Percentiles rank a stretch among this genome's conserved stretches.
These are phyloP conservation scores for Scutellaria galericulata DNA, from an alignment of 257 asterid genomes.

Conservation along the genomic window DNA sequence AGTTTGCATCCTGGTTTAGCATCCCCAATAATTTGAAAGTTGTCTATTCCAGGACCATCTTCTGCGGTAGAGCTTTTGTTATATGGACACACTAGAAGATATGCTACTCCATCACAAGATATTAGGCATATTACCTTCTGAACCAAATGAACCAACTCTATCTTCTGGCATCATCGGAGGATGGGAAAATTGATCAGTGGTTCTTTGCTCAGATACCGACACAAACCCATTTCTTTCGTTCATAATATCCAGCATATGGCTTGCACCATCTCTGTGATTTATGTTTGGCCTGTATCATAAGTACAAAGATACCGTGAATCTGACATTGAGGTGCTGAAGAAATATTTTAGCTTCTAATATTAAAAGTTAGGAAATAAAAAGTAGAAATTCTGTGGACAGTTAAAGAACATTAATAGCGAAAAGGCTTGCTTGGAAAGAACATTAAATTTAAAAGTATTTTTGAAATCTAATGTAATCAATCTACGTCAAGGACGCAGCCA, in stretches of 20 bases:
- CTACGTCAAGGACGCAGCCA: background rate
- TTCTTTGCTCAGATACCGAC: constrained; percentile 56
- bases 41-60: constrained; percentile 92
- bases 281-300: constrained; percentile 23
- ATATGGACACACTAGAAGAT: constrained; percentile 30
- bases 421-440: constrained; percentile 12
- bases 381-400: background rate
- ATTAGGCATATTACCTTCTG: constrained; percentile 64
- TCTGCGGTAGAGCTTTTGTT: constrained; percentile 47
- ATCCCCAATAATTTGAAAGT: constrained; percentile 89
- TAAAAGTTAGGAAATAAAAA: background rate
- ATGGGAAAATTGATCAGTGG: constrained; percentile 51
- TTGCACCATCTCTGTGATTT: constrained; percentile 67
- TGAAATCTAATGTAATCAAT: background rate
- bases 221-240: constrained; percentile 55
- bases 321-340: background rate
- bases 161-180: constrained; percentile 55
- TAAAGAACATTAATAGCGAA: constrained; percentile 16
- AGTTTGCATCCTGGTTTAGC: constrained; percentile 94
- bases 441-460: background rate
- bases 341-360: constrained; percentile 1
- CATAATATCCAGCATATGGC: constrained; percentile 47
- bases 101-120: constrained; percentile 21
- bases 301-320: constrained; percentile 21
- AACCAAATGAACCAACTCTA: constrained; percentile 56